phyloP scores from a whole-genome alignment of 116 monocot genomes.

The Dioscorea cayenensis region DNA sequence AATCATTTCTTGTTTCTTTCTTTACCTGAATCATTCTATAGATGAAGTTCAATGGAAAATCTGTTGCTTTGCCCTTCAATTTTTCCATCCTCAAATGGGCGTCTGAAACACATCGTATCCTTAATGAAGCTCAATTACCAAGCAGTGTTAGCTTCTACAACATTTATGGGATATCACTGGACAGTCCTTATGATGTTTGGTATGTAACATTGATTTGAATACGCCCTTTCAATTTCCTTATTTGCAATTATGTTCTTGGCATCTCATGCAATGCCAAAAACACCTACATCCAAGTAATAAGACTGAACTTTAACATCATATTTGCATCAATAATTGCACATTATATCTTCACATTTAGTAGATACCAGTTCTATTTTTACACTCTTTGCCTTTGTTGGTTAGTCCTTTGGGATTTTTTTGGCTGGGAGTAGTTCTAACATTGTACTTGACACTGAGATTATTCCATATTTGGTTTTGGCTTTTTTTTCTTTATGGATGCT shows the following conservation, averaged over 20 bases:
- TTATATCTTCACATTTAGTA: too few relatives aligned
- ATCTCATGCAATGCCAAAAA: not conserved
- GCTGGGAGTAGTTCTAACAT: too few relatives aligned
- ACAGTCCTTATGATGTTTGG: constrained; percentile 79
- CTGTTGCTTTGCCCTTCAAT: constrained; percentile 75
- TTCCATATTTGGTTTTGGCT: too few relatives aligned
- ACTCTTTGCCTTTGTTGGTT: too few relatives aligned
- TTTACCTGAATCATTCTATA: constrained; percentile 6
- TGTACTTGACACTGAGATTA: too few relatives aligned
- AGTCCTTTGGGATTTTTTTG: too few relatives aligned
- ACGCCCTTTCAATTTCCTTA: not conserved
- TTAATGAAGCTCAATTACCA: constrained; percentile 60
- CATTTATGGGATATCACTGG: constrained; percentile 62
- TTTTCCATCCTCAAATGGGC: constrained; percentile 62
- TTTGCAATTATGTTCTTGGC: not conserved
- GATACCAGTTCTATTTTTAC: too few relatives aligned
- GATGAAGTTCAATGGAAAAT: constrained; percentile 57
- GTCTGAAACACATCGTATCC: constrained; percentile 52
- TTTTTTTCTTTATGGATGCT: too few relatives aligned
- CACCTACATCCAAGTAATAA: too few relatives aligned
- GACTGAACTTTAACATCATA: not conserved
- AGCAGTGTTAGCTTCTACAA: constrained; percentile 58
- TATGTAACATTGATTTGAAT: constrained; percentile 17
- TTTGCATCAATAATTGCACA: not conserved
- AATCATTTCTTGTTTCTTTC: not conserved